These are phyloP conservation scores for Holtermanniella nyarrowii DNA, from an alignment of 768 basidiomycete genomes.

Conservation along the genomic window DNA sequence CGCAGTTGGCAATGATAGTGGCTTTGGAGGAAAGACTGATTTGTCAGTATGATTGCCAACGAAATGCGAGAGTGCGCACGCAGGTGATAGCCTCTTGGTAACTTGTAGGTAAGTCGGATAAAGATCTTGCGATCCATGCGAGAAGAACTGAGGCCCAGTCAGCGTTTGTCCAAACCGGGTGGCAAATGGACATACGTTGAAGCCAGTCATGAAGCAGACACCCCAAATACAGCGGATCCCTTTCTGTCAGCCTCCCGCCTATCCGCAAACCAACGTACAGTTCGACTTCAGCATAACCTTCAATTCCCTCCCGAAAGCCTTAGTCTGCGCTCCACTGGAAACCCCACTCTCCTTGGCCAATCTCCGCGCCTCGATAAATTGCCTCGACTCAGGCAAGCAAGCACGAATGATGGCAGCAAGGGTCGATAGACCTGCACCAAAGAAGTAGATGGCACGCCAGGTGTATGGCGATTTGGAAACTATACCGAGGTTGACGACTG, in stretches of 20 bases:
- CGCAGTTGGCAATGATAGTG: constrained; percentile 60
- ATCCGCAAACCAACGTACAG: constrained; percentile 35
- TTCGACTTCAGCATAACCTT: constrained; percentile 68
- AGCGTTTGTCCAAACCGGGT: constrained; percentile 24
- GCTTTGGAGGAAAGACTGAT: constrained; percentile 55
- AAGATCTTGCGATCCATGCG: constrained; percentile 49
- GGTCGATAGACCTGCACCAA: constrained; percentile 57
- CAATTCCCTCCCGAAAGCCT: constrained; percentile 62
- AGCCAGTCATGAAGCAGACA: constrained; percentile 64
- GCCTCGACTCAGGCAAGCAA: constrained; percentile 64
- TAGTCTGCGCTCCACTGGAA: constrained; percentile 49
- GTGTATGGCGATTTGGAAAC: constrained; percentile 42
- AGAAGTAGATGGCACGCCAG: constrained; percentile 79
- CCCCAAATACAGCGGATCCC: constrained; percentile 73
- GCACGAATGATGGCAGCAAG: constrained; percentile 60
- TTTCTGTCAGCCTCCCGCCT: background rate
- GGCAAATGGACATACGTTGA: constrained; percentile 58
- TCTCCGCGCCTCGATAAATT: constrained; percentile 54
- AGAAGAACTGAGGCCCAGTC: constrained; percentile 11
- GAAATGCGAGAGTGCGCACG: constrained; percentile 59
- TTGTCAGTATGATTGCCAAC: constrained; percentile 54
- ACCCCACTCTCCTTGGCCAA: constrained; percentile 46
- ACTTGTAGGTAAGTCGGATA: constrained; percentile 5
- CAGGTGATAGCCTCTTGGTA: constrained; percentile 25
- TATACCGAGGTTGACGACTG: constrained; percentile 62